phyloP scores from a whole-genome alignment of 2,329 filamentous ascomycete species.

The Phoma sp. region DNA sequence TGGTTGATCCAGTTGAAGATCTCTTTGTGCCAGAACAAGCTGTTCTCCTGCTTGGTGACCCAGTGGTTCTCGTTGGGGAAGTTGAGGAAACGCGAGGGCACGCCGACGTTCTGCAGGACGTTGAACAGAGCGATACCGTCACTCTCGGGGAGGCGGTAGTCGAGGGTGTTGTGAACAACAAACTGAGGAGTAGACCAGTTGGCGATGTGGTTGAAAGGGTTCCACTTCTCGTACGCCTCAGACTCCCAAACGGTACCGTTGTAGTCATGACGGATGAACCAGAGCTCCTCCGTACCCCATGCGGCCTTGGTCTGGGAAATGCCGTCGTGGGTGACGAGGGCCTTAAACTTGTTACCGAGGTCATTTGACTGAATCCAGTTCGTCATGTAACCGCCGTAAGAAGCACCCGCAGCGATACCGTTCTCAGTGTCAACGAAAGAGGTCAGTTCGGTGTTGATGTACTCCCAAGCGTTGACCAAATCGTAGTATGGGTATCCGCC shows the following conservation, averaged over 20 bases:
- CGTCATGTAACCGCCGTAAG: constrained; percentile 54
- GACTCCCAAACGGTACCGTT: constrained; percentile 44
- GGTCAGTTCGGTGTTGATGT: constrained; percentile 67
- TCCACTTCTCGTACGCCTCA: constrained; percentile 61
- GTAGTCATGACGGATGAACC: constrained; percentile 58
- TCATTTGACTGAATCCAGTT: constrained; percentile 90
- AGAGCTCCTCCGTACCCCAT: constrained; percentile 58
- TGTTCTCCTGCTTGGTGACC: constrained; percentile 91
- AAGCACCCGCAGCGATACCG: constrained; percentile 76
- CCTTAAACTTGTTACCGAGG: constrained; percentile 83
- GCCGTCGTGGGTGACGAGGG: constrained; percentile 86
- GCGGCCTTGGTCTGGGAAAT: constrained; percentile 67
- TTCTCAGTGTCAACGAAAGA: constrained; percentile 71
- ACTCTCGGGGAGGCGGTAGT: constrained; percentile 85
- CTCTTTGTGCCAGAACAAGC: constrained; percentile 81
- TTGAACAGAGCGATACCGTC: constrained; percentile 89
- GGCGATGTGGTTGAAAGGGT: constrained; percentile 62
- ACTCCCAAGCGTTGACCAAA: constrained; percentile 78
- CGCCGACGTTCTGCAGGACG: constrained; percentile 75
- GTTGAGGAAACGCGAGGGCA: constrained; percentile 78
- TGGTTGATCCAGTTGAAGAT: constrained; percentile 51
- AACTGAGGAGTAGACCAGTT: constrained; percentile 89
- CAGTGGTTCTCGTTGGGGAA: constrained; percentile 83
- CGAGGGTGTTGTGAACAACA: constrained; percentile 87
- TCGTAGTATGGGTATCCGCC: constrained; percentile 86